Evolutionary conservation across 2,329 filamentous ascomycete species (phyloP), one percentile per base, ranked within the genome.

Genomic region (Pseudogymnoascus sp.): DNA sequence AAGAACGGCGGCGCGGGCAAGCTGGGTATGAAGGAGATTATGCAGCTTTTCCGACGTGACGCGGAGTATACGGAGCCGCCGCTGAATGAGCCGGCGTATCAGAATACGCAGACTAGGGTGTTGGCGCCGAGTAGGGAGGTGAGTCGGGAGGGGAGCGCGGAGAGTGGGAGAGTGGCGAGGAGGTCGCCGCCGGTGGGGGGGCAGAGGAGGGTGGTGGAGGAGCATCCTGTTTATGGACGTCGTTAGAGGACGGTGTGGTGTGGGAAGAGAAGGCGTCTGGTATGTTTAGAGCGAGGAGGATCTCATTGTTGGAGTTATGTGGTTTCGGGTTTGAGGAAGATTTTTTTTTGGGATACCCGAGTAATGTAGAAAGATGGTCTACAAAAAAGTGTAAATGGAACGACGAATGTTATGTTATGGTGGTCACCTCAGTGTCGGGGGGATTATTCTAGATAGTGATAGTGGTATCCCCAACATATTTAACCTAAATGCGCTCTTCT

Each of bases 21-120:
- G 79, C 81, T 99, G 61, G 91, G 89, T 60, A 88, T 98, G 85
- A 88, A 92, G 73, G 95, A 99, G 77, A 96, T 99, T 75, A 83
- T 99, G 75, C 88, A 90, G 61, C 82, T 99, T 64, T 99, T 99
- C 79, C 23, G 62, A 2, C 41, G 41, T 2, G 61, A 48, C 19
- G 61, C 61, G 61, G 41, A 62, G 37, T 62, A 31, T 19, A n/a
- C 37, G 21, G 34, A 37, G 11, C 21, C 37, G 10, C 19, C 39
- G 21, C 41, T 23, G 34, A 41, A 19, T 31, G 37, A 51, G 11
- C 8, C 60, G 37, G 23, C 36, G 37, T 43, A 45, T 41, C 39
- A 48, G 34, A 19, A 39, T 6, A 43, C 16, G 21, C 25, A 45
- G 61, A 45, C 19, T 13, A 41, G 41, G 19, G 41, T 62, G 6